Base-by-base conservation (phyloP, 139 green algal genomes). In the Micromonas commoda region DNA sequence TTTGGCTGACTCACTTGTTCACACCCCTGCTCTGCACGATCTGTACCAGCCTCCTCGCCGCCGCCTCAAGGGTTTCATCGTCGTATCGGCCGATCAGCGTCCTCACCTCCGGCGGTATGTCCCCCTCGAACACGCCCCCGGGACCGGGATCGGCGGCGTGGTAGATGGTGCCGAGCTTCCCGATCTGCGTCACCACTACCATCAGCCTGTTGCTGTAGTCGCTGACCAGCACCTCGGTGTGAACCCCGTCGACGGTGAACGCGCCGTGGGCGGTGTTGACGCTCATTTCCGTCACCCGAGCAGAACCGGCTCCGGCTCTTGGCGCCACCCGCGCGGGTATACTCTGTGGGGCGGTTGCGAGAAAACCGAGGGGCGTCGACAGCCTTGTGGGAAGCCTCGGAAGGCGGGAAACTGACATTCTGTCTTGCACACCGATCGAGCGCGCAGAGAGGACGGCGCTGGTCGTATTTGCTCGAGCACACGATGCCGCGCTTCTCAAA, bases 181-280 rank as follows among this genome's bases (percentile, higher is more conserved):
- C 69, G 39, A 76, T 6, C 69, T 76, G 69, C 38, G 69, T 76
- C 33, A 53, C 69, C 24, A 76, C 69, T 33, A 76, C 45, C 24
- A 76, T 5, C 24, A 63, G 24, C 24, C 24, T 24, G 34, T 76
- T 28, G 34, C 3, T 33, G 45, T 76, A 76, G 6, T 63, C 38
- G 31, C 24, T 76, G 31, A 76, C 23, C 3, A 76, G 23, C 34
- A 61, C 61, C 38, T 76, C 69, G 6, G 69, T 76, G 69, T 76
- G 69, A 9, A 63, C 69, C 6, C 69, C 34, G 4, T 61, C 69
- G 34, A 76, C 63, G 33, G 29, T 31, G 31, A 3, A 63, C 39
- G 69, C 69, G 39, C 39, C 21, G 6, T 61, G 33, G 45, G 45
- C 9, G 9, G 45, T 57, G 9, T 16, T 9, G 9, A 57, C 45